These are phyloP conservation scores for Paraconiothyrium brasiliense DNA, from an alignment of 2,329 filamentous ascomycete species.

Conservation along the genomic window DNA sequence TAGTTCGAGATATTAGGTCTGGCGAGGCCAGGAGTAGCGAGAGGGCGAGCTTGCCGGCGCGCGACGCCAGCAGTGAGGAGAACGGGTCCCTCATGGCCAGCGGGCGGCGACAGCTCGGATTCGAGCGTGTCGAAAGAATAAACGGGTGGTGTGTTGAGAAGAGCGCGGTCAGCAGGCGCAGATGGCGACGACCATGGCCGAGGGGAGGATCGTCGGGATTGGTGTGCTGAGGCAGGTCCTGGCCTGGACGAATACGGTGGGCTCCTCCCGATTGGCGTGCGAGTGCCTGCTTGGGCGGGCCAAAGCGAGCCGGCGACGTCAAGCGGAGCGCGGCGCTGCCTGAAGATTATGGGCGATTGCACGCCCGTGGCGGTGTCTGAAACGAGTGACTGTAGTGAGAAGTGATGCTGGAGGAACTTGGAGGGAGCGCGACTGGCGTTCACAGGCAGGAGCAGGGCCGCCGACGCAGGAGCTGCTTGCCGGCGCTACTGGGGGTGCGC, in stretches of 20 bases:
- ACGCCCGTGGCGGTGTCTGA: conserved; percentile 29
- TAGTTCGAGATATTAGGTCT: conserved; percentile 24
- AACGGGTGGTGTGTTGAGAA: conserved; percentile 19
- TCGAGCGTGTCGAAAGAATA: conserved; percentile 34
- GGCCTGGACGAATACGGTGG: conserved; percentile 19
- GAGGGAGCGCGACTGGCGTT: conserved; percentile 23
- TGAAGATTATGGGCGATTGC: conserved; percentile 26
- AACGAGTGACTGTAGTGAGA: conserved; percentile 54
- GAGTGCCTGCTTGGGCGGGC: conserved; percentile 22
- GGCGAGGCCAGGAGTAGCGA: conserved; percentile 45
- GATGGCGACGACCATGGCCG: conserved; percentile 25
- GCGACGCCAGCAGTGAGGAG: conserved; percentile 50
- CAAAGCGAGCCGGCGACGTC: conserved; percentile 31
- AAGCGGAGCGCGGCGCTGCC: conserved; percentile 19
- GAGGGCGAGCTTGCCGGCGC: conserved; percentile 48
- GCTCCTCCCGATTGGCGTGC: conserved; percentile 26
- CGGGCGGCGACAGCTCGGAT: conserved; percentile 31
- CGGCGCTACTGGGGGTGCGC: background rate
- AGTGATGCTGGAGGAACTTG: conserved; percentile 25
- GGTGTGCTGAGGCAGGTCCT: conserved; percentile 18
- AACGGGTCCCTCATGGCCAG: conserved; percentile 48
- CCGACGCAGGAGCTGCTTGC: conserved; percentile 10
- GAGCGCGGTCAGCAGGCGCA: conserved; percentile 25
- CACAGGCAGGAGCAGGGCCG: conserved; percentile 10
- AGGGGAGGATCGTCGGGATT: conserved; percentile 20